phyloP scores from a whole-genome alignment of 768 basidiomycete genomes.

The Tephrocybe rancida region DNA sequence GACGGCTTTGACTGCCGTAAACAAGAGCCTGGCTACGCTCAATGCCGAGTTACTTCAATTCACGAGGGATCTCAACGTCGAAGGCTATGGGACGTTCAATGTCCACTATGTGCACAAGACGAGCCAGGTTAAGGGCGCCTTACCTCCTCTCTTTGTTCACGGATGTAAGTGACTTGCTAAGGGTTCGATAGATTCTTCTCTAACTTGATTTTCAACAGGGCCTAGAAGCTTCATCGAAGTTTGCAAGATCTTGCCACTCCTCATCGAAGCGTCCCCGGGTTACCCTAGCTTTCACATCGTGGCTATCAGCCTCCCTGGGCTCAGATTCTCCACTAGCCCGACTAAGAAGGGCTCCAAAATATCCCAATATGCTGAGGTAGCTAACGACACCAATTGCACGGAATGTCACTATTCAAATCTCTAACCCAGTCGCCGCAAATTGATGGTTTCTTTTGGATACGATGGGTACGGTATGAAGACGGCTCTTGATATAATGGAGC shows the following conservation, averaged over 20 bases:
- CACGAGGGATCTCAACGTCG: slow-evolving; percentile 50
- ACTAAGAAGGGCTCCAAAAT: slow-evolving; percentile 52
- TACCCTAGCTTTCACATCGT: slow-evolving; percentile 68
- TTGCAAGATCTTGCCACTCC: slow-evolving; percentile 55
- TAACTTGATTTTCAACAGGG: slow-evolving; percentile 39
- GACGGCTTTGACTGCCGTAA: slow-evolving; percentile 58
- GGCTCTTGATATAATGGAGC: too few relatives aligned
- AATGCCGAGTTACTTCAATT: slow-evolving; percentile 61
- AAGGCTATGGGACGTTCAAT: slow-evolving; percentile 41
- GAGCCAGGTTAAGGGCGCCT: slow-evolving; percentile 43
- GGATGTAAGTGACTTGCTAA: slow-evolving; percentile 41
- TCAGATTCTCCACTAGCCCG: slow-evolving; percentile 59
- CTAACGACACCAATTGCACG: slow-evolving; percentile 23
- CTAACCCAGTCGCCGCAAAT: slow-evolving; percentile 42
- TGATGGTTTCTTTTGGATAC: slow-evolving; percentile 53
- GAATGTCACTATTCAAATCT: background rate
- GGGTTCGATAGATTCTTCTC: too few relatives aligned
- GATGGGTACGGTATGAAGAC: slow-evolving; percentile 40
- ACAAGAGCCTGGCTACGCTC: slow-evolving; percentile 47
- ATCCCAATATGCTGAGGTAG: slow-evolving; percentile 55
- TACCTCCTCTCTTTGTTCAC: slow-evolving; percentile 49
- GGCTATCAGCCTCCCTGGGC: slow-evolving; percentile 58
- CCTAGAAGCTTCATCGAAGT: slow-evolving; percentile 64
- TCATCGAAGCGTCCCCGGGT: slow-evolving; percentile 43
- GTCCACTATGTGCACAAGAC: slow-evolving; percentile 64